Conservation (phyloP, 1,139 yeast genomes). For the Pichia norvegensis region DNA sequence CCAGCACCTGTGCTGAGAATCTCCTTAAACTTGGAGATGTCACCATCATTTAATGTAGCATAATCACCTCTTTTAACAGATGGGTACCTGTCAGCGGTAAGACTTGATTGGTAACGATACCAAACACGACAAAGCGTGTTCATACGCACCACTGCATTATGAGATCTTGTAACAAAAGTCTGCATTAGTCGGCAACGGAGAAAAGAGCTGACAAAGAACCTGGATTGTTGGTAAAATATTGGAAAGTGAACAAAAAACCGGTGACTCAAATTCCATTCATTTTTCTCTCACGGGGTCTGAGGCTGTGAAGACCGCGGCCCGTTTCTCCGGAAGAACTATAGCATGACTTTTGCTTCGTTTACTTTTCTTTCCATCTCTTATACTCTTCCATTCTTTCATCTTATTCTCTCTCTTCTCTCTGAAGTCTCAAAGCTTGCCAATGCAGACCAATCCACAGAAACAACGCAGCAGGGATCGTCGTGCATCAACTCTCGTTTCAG, state of each 20-base stretch:
- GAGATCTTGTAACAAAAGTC: background rate
- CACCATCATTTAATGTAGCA: conserved; percentile 44
- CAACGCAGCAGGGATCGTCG: background rate
- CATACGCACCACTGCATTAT: background rate
- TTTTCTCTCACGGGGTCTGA: no score
- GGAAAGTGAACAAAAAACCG: background rate
- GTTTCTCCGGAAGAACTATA: conserved; percentile 13
- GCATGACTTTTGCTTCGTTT: background rate
- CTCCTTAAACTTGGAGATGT: conserved; percentile 53
- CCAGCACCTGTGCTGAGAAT: conserved; percentile 38
- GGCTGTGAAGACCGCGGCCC: conserved; percentile 7
- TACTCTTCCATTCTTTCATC: background rate
- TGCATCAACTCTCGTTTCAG: background rate
- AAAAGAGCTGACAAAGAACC: background rate
- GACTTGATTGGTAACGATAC: background rate
- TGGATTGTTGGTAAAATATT: background rate
- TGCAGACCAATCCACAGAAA: background rate
- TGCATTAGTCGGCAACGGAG: background rate
- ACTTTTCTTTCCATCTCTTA: background rate
- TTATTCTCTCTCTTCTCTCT: background rate
- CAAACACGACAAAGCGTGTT: background rate
- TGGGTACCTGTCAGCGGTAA: conserved; percentile 14
- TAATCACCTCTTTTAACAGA: conserved; percentile 19
- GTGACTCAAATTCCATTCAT: background rate
- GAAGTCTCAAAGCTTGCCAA: background rate